Conservation (phyloP, 2,329 filamentous ascomycete genomes). For the Tolypocladium pustulatum region DNA sequence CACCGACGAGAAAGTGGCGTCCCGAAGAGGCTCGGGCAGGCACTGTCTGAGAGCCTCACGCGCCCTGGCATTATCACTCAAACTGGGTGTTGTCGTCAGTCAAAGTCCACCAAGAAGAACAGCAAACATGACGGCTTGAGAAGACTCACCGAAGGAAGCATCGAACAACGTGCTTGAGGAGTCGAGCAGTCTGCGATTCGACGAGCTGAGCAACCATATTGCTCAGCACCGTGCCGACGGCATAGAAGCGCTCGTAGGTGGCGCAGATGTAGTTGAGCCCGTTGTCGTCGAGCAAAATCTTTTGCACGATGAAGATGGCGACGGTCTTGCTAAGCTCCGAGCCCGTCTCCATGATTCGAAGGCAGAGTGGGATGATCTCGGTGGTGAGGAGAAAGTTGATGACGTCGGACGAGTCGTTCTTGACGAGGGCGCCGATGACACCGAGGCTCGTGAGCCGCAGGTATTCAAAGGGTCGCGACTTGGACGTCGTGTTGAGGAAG, state of each 20-base stretch:
- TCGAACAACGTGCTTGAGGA: conserved; percentile 94
- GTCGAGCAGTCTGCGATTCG: conserved; percentile 89
- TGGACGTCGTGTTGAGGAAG: conserved; percentile 97
- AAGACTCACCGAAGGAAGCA: conserved; percentile 79
- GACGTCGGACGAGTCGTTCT: conserved; percentile 96
- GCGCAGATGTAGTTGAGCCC: conserved; percentile 97
- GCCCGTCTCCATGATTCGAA: conserved; percentile 98
- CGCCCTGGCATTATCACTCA: conserved; percentile 93
- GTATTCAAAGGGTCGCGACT: conserved; percentile 95
- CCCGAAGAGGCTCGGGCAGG: conserved; percentile 93
- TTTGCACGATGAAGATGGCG: conserved; percentile 98
- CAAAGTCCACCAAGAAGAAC: neutral
- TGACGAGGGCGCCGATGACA: conserved; percentile 92
- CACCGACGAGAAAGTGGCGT: conserved; percentile 93
- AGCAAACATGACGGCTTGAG: neutral
- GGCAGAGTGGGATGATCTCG: conserved; percentile 94
- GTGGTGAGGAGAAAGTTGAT: conserved; percentile 98
- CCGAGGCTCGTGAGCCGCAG: conserved; percentile 89
- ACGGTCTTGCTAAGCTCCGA: conserved; percentile 98
- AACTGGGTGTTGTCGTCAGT: conserved; percentile 34
- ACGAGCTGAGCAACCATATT: conserved; percentile 99
- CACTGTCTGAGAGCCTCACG: conserved; percentile 93
- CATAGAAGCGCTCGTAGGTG: conserved; percentile 97
- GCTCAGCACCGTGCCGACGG: conserved; percentile 90
- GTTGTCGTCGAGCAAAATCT: conserved; percentile 93